Base-by-base conservation (phyloP, 2,329 filamentous ascomycete species). In the Fusarium ambrosium region DNA sequence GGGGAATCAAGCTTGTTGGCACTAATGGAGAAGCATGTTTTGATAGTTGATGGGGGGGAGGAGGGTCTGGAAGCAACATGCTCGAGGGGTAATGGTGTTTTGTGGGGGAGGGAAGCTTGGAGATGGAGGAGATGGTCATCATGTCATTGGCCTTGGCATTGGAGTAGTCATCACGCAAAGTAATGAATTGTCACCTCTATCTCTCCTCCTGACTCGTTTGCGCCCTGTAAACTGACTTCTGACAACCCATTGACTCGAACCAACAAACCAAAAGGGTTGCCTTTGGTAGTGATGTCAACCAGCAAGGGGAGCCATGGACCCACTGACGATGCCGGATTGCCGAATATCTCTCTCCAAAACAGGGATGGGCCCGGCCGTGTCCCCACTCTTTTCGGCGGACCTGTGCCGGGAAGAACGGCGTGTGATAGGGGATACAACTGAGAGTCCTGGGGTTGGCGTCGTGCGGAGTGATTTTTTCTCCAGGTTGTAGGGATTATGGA, bases 251-350 rank as follows among this genome's bases (percentile, higher is more conserved):
- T 32, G 51, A 55, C 18, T 29, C 29, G 11, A 34, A 14, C 29
- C 56, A 14, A 41, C 41, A 58, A 70, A 27, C 29, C 37, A 59
- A 60, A 60, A 39, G 14, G n/a, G 24, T 13, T 51, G n/a, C 48
- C 41, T 14, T n/a, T 29, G 51, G 6, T 56, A 56, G 67, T 70
- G 70, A 77, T 76, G 75, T 67, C 69, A 69, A 53, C 62, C 6
- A 1, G 29, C 53, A 43, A 75, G 53, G 22, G 20, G 20, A 45
- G 27, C 66, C 59, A 62, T 13, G 20, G 56, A 32, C 48, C 68
- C 70, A 67, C 66, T 29, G 36, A n/a, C 59, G 70, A 73, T 78
- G 76, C 76, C 76, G 76, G 43, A 74, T 78, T 75, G 74, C 76
- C 76, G 76, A 75, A 36, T 16, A 7, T 48, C 34, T 7, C 34